Evolutionary conservation across 495 filamentous ascomycete species (phyloP), one percentile per base, ranked within the genome.

Genomic region (Sabuloglossum arenarium): DNA sequence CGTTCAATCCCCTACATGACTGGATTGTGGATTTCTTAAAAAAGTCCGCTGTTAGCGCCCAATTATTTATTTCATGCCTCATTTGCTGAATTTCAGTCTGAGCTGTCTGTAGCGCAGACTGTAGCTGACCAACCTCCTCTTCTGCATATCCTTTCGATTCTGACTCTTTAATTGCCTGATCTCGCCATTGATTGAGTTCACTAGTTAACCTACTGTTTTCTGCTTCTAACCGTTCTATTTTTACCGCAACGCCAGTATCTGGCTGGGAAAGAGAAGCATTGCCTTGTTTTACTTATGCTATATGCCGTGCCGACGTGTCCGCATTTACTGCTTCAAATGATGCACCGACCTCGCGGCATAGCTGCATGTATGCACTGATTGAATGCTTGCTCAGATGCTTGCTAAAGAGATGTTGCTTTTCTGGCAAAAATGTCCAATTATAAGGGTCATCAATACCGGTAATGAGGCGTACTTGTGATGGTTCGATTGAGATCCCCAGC

Each of bases 341-440:
- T 37, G 27, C 12, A 55, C 29, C 27, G 27, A 55, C 30, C 24
- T 55, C 53, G 21, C 12, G 27, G 27, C 11, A 55, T 55, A 55
- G 42, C 27, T 55, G n/a, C 30, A 55, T 55, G 27, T 37, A 55
- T 24, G 14, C 53, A 37, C 53, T 25, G 42, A 55, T 39, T 37
- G 19, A 55, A 55, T 55, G 29, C 53, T 55, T 55, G 27, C 53
- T 55, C 27, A 55, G 30, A 39, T 55, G 32, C 29, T 55, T 55
- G 32, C 42, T 39, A 39, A 55, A 55, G 53, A 55, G 53, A 55
- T 34, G 53, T 37, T 32, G 21, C 42, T 39, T 55, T 55, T 19
- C 27, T 55, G 19, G 53, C 27, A 55, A 25, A 37, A 24, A 55
- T 55, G 19, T 32, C 53, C 11, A 55, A 55, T 32, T 37, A 37